Conservation (phyloP, 345 rosid genomes). For the Firmiana major region DNA sequence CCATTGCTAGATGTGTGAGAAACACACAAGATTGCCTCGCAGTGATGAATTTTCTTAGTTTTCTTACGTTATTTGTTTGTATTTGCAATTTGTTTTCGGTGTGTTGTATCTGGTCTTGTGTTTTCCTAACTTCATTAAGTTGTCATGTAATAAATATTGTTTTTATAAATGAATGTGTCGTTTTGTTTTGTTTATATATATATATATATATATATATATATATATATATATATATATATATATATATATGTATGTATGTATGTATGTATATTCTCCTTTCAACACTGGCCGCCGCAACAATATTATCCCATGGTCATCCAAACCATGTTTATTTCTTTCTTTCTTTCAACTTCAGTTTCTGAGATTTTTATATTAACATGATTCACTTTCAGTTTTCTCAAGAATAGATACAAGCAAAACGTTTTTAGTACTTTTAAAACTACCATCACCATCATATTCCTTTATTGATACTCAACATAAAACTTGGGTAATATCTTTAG, state of each 20-base stretch:
- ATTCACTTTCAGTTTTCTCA: not conserved
- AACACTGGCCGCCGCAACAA: not conserved
- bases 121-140: not conserved
- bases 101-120: not conserved
- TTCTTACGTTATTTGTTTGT: not conserved
- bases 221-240: too few species aligned
- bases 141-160: not conserved
- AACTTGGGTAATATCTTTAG: not conserved
- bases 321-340: not conserved
- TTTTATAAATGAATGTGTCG: not conserved
- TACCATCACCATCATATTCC: not conserved
- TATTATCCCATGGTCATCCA: not conserved
- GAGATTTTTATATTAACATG: not conserved
- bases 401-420: not conserved
- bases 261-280: too few species aligned
- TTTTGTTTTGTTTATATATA: too few species aligned
- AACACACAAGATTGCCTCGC: too few species aligned
- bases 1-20: conserved; percentile 20
- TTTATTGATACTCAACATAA: not conserved
- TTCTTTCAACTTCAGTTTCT: not conserved
- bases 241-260: too few species aligned
- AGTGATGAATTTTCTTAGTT: not conserved
- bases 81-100: not conserved
- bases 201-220: too few species aligned
- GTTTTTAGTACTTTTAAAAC: not conserved